Base-by-base conservation (phyloP, 768 basidiomycete species). In the Udeniomyces megalosporus region DNA sequence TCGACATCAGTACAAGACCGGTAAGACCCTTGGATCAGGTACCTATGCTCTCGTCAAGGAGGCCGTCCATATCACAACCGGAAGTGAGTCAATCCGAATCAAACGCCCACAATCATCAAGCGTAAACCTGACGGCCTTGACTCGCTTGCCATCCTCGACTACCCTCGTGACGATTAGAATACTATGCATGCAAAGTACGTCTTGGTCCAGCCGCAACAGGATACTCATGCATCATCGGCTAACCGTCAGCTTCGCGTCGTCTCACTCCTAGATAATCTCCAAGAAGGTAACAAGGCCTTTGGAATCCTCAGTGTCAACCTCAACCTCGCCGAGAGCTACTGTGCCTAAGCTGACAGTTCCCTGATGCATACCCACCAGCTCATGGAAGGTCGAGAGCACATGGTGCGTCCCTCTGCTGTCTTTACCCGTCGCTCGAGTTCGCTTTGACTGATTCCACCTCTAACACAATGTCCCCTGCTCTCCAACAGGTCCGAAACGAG, bases 331-430 rank as follows among this genome's bases (percentile, higher is more conserved):
- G 35, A 14, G n/a, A 24, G 24, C 38, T 34, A 14, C 26, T 11
- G 26, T 24, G 14, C 34, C 11, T 20, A n/a, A 20, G 20, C 4
- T 22, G 12, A 10, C 12, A 6, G 31, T n/a, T 31, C 24, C 35
- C 54, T 11, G 4, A 34, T 22, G 22, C 20, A 26, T 35, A 34
- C 14, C 24, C 6, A 32, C 54, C 20, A 8, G 17, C n/a, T 95
- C 62, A 95, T 95, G 91, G 87, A 93, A 72, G 93, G 93, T 4
- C 79, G 93, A 66, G 93, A 97, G 76, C 84, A 92, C 72, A 97
- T 99, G 93, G 93, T 91, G 24, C 68, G 82, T 71, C 42, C 32
- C 24, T 6, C n/a, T 2, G n/a, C n/a, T n/a, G n/a, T n/a, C n/a
- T 47, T 32, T 11, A 17, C 14, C 34, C 45, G 46, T 46, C 38